These are phyloP conservation scores for Myrica gale DNA, from an alignment of 306 rosid species.

Conservation along the genomic window DNA sequence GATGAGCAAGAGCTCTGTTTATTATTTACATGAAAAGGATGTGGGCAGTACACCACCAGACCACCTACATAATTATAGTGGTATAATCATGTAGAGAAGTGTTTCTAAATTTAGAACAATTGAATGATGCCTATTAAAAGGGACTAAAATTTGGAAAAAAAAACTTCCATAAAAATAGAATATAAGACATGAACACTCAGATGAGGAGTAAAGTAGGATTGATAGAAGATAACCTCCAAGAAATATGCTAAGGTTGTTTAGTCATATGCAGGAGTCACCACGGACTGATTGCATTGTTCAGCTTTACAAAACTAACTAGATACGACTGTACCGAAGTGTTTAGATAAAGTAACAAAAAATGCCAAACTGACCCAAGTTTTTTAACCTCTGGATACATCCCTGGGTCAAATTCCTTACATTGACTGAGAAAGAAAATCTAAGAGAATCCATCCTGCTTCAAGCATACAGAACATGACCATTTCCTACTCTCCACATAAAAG, in stretches of 20 bases:
- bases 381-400: too few species aligned
- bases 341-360: background rate
- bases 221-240: background rate
- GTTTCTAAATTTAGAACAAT: background rate
- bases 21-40: background rate
- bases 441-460: background rate
- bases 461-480: background rate
- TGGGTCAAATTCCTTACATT: background rate
- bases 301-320: background rate
- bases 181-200: background rate
- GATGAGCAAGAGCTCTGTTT: background rate
- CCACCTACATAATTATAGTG: background rate
- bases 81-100: background rate
- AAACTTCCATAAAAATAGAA: background rate
- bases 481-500: background rate
- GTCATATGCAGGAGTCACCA: constrained; percentile 9
- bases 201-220: background rate
- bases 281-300: too few species aligned
- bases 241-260: background rate
- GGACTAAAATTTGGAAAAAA: background rate
- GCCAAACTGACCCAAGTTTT: too few species aligned
- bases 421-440: background rate
- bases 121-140: background rate
- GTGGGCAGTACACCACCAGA: background rate
- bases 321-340: background rate